Evolutionary conservation across 2,329 filamentous ascomycete genomes (phyloP), one percentile per base, ranked within the genome.

Genomic region (Pyricularia pennisetigena): DNA sequence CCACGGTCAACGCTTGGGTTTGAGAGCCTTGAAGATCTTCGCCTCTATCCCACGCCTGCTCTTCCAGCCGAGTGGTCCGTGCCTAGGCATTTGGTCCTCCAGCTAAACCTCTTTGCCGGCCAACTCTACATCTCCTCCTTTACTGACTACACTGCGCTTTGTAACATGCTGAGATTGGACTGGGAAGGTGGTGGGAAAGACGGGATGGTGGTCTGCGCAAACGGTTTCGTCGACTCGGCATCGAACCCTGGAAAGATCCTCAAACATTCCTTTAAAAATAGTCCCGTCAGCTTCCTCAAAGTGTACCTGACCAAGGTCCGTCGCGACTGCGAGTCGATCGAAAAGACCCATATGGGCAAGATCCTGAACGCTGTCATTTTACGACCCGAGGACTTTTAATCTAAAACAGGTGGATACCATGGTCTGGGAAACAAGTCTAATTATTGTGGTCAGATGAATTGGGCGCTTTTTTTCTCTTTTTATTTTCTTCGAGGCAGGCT

Each of bases 81-180:
- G 75, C 4, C 73, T 71, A 14, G 74, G 72, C 23, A 67, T 0
- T 72, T 85, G 0, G 74, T 77, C 0, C 76, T 79, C 0, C 79
- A 86, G 68, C 80, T 92, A 0, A 89, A 90, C 62, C 76, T 92
- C 0, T 92, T 93, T 68, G 80, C 90, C 0, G 90, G 90, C 0
- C 87, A 90, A 68, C 79, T 92, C 0, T 92, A 92, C 71, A 20
- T 92, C 12, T 75, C 74, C 0, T 82, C 79, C 0, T 85, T 81
- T 62, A 69, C 77, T 0, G 83, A 90, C 68, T 93, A 92, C 70
- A 70, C 74, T 0, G 74, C 78, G 1, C 73, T 83, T 0, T 89
- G 86, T 69, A 73, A 78, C 0, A 82, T 81, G 61, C 76, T 91
- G 0, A 83, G 86, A 20, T 49, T 66, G 23, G 65, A 59, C 26